A percentile compares a stretch with the other conserved stretches of the same genome.
Evolutionary conservation across 2,329 filamentous ascomycete genomes (phyloP).

Genomic region (Colletotrichum endophyticum): DNA sequence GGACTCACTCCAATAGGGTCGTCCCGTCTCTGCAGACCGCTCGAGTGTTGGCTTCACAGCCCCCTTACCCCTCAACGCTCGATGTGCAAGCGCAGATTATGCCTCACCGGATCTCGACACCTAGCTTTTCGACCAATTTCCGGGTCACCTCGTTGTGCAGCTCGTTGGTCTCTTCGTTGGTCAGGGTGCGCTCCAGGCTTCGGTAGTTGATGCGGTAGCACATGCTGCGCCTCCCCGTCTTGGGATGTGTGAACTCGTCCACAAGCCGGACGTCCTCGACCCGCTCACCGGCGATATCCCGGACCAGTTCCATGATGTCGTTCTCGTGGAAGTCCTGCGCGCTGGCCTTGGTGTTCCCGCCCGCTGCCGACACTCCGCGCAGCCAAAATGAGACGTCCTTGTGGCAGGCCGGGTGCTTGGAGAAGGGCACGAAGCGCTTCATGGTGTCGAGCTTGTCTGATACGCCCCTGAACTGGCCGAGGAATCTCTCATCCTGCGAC

Average conservation of each 20-base stretch:
- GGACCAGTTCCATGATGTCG: conserved; percentile 95
- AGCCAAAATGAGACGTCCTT: conserved; percentile 98
- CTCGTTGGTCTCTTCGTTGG: conserved; percentile 78
- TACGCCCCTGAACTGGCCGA: conserved; percentile 79
- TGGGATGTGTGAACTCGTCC: conserved; percentile 89
- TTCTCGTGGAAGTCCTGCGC: conserved; percentile 80
- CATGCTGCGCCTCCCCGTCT: conserved; percentile 80
- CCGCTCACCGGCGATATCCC: conserved; percentile 78
- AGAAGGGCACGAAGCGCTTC: conserved; percentile 81
- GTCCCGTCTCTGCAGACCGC: conserved; percentile 5
- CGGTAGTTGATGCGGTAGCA: conserved; percentile 95
- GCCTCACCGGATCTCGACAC: conserved; percentile 72
- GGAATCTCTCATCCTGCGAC: conserved; percentile 84
- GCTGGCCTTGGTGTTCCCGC: conserved; percentile 46
- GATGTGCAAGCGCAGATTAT: background rate
- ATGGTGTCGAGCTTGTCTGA: conserved; percentile 54
- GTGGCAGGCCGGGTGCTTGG: conserved; percentile 86
- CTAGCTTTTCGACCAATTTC: conserved; percentile 71
- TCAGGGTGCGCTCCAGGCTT: conserved; percentile 89
- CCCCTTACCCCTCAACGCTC: conserved; percentile 16
- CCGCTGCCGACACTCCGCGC: conserved; percentile 49
- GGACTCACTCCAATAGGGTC: background rate
- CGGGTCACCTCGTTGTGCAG: conserved; percentile 73
- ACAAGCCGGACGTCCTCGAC: conserved; percentile 87
- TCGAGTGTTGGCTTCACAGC: conserved; percentile 13